Conservation (phyloP, 106 monocot genomes). For the Allium sativum region DNA sequence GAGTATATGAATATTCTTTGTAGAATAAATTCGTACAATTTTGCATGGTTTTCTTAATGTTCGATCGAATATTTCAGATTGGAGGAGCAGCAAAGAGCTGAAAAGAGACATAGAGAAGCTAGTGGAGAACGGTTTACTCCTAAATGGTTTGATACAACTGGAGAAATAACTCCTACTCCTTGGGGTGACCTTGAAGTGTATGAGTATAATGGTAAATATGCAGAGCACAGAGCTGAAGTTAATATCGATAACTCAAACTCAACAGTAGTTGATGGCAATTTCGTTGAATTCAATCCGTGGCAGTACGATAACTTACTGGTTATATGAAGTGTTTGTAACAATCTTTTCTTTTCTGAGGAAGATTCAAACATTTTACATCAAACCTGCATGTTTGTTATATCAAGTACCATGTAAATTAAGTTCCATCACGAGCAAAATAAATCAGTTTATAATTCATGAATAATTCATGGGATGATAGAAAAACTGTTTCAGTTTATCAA, state of each 20-base stretch:
- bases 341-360: too few species aligned
- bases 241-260: conserved; percentile 30
- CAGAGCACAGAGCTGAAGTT: conserved; percentile 28
- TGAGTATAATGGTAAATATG: conserved; percentile 59
- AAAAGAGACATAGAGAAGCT: conserved; percentile 42
- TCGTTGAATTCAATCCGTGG: conserved; percentile 51
- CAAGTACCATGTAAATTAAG: too few species aligned
- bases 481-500: too few species aligned
- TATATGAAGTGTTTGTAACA: conserved; percentile 4
- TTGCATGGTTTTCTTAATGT: too few species aligned
- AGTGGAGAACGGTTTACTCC: conserved; percentile 37
- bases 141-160: conserved; percentile 47
- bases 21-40: too few species aligned
- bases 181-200: conserved; percentile 72
- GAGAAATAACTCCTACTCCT: conserved; percentile 42
- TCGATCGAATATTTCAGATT: conserved; percentile 24
- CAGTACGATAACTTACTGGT: conserved; percentile 20
- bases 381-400: too few species aligned
- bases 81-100: conserved; percentile 56
- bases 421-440: too few species aligned
- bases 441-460: too few species aligned
- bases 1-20: too few species aligned
- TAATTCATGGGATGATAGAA: too few species aligned
- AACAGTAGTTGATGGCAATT: conserved; percentile 25
- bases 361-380: too few species aligned